phyloP scores from a whole-genome alignment of 352 stramenopile species.

The Globisporangium abappressorium region DNA sequence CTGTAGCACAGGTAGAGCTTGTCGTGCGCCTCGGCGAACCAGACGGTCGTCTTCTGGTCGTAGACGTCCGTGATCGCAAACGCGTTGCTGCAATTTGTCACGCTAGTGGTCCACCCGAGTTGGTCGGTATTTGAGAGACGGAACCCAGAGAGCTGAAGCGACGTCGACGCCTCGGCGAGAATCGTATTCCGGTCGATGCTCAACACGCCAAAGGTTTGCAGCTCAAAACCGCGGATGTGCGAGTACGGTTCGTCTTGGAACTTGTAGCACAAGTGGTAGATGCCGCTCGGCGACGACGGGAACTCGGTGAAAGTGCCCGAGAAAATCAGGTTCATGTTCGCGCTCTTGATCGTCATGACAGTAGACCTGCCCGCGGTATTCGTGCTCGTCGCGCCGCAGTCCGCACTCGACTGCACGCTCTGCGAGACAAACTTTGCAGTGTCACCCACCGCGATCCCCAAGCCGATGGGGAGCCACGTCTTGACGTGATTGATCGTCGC shows the following conservation, averaged over 20 bases:
- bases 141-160: conserved; percentile 45
- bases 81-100: conserved; percentile 32
- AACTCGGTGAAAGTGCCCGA: conserved; percentile 35
- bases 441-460: conserved; percentile 42
- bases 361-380: conserved; percentile 37
- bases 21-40: conserved; percentile 32
- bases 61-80: conserved; percentile 31
- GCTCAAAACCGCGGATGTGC: conserved; percentile 36
- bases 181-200: conserved; percentile 41
- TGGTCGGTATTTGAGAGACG: conserved; percentile 45
- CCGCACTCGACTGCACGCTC: conserved; percentile 38
- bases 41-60: conserved; percentile 26
- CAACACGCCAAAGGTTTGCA: conserved; percentile 46
- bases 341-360: conserved; percentile 32
- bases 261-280: conserved; percentile 71
- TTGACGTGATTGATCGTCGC: conserved; percentile 50
- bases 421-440: conserved; percentile 50
- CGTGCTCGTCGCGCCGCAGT: conserved; percentile 38
- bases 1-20: conserved; percentile 61
- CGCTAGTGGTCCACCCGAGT: conserved; percentile 48
- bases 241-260: conserved; percentile 67
- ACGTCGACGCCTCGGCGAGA: conserved; percentile 41
- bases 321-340: conserved; percentile 26
- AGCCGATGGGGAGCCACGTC: conserved; percentile 44
- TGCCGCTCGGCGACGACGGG: conserved; percentile 33